Evolutionary conservation across 2,329 filamentous ascomycete species (phyloP).

Genomic region (Xylaria polymorpha): DNA sequence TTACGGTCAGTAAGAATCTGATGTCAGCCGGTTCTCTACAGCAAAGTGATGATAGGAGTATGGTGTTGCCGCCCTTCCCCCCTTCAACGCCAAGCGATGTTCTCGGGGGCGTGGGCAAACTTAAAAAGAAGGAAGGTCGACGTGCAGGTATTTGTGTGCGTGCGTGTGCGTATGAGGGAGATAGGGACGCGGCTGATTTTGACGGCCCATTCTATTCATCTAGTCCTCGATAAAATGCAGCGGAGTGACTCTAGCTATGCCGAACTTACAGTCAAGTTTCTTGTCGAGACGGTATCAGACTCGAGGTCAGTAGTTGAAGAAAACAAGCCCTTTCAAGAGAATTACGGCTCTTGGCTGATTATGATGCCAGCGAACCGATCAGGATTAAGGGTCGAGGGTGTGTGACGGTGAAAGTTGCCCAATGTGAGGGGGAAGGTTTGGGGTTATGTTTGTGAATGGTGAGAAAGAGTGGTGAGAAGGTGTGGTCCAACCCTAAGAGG

Average conservation of each 20-base stretch:
- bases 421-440: constrained; percentile 29
- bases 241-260: neutral
- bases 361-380: constrained; percentile 4
- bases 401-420: constrained; percentile 20
- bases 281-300: constrained; percentile 8
- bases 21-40: constrained; percentile 10
- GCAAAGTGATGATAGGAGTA: constrained; percentile 7
- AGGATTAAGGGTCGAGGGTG: constrained; percentile 11
- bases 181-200: neutral
- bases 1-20: constrained; percentile 22
- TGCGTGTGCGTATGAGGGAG: neutral
- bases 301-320: neutral
- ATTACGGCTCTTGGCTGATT: constrained; percentile 10
- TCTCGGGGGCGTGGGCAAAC: neutral
- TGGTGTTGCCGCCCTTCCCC: neutral
- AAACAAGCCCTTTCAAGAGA: neutral
- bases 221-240: neutral
- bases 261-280: constrained; percentile 13
- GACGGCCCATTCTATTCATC: neutral
- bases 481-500: constrained; percentile 11
- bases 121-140: neutral
- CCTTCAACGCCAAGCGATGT: neutral
- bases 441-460: constrained; percentile 18
- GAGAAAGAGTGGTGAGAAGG: constrained; percentile 10
- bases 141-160: neutral